Evolutionary conservation across 2,329 filamentous ascomycete genomes (phyloP), one percentile per base, ranked within the genome.

Genomic region (Cladobotryum mycophilum): DNA sequence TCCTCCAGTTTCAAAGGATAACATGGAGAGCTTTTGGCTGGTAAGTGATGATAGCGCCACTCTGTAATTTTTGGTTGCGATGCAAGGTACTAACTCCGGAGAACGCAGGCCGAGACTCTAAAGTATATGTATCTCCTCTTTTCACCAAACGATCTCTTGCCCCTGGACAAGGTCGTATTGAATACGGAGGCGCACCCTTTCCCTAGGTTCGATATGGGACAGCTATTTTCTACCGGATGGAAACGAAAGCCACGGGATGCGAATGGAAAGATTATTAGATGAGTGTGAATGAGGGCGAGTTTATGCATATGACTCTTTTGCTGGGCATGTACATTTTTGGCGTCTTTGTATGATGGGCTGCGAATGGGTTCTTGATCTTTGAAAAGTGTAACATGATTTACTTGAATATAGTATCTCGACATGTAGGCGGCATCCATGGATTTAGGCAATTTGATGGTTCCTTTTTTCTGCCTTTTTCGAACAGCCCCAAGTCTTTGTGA

Each of bases 1-100:
- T 9, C 90, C 91, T 17, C 82, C 89, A 0, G 67, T 74, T 13
- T 73, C 75, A 42, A 78, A 82, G 53, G 92, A 99, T 69, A 97
- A 97, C 60, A 96, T 99, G 92, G 93, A 99, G 72, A 95, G 89
- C 65, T 97, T 97, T 72, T 99, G 93, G 93, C 80, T 99, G 75
- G 86, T 89, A 71, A 72, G 85, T 74, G 15, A 17, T 36, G 6
- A 30, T 30, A 2, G 9, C 25, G 25, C 6, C 25, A 30, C 6
- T 30, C 25, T 30, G 8, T 11, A 30, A 11, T 6, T 8, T 30
- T 30, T 11, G 2, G 9, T 30, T 30, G 9, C 9, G 25, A 20
- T 11, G 25, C 25, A 30, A 30, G 6, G 25, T 30, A 30, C 25
- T 30, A 6, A 30, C 25, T 30, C 25, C 4, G 25, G 25, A 30